Conservation (phyloP, 768 basidiomycete species). For the Pleurotus cornucopiae region DNA sequence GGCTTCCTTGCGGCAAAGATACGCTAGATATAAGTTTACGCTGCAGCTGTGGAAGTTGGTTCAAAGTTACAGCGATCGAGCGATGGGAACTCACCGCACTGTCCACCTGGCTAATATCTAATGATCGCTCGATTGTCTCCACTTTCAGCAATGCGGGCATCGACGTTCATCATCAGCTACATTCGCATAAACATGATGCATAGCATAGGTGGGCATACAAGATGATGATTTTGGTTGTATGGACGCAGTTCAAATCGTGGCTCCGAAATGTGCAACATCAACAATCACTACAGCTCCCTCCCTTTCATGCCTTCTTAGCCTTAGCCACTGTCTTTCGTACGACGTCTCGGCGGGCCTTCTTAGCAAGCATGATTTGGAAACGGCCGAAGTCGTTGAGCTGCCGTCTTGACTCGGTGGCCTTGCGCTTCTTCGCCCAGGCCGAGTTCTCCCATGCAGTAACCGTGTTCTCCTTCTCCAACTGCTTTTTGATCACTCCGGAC, state of each 20-base stretch:
- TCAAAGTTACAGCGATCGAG: no score
- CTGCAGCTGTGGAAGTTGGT: no score
- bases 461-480: constrained; percentile 79
- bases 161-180: neutral
- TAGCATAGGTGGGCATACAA: constrained; percentile 7
- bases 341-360: constrained; percentile 80
- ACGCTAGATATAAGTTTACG: no score
- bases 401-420: constrained; percentile 68
- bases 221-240: constrained; percentile 1
- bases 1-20: no score
- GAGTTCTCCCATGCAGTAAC: constrained; percentile 88
- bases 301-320: constrained; percentile 39
- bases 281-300: neutral
- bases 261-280: neutral
- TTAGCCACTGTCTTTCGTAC: constrained; percentile 70
- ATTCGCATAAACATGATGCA: constrained; percentile 2
- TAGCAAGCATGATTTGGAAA: constrained; percentile 82
- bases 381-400: constrained; percentile 87
- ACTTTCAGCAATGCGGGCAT: neutral
- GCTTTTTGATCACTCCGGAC: constrained; percentile 77
- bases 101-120: no score
- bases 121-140: no score
- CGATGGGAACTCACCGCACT: no score
- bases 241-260: neutral
- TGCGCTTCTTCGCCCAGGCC: constrained; percentile 84